Conservation (phyloP, 108 stramenopile genomes). For the Cyclotella baltica region DNA sequence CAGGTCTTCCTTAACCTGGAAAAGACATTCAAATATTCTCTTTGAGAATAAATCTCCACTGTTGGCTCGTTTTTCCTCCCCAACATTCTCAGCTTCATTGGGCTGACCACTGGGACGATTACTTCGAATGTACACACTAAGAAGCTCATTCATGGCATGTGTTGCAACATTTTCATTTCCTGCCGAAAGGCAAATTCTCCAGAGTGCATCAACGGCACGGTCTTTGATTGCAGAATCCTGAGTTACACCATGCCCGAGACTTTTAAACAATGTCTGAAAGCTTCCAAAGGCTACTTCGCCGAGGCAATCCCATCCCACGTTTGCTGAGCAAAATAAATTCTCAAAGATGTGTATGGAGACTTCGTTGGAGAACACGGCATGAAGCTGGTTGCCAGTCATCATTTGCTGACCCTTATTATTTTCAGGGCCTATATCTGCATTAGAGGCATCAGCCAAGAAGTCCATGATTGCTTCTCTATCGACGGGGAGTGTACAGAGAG, state of each 20-base stretch:
- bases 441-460: slow-evolving; percentile 79
- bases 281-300: slow-evolving; percentile 73
- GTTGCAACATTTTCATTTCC: slow-evolving; percentile 76
- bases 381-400: slow-evolving; percentile 37
- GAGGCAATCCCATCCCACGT: slow-evolving; percentile 63
- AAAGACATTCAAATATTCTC: slow-evolving; percentile 73
- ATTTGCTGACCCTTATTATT: slow-evolving; percentile 18
- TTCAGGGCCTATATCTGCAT: slow-evolving; percentile 37
- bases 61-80: not conserved
- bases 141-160: slow-evolving; percentile 85
- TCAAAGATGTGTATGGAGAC: slow-evolving; percentile 68
- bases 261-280: slow-evolving; percentile 72
- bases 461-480: slow-evolving; percentile 85
- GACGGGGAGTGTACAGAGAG: slow-evolving; percentile 61
- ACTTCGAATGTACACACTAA: slow-evolving; percentile 63
- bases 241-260: slow-evolving; percentile 28
- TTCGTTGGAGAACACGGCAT: slow-evolving; percentile 73
- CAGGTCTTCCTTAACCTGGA: slow-evolving; percentile 70
- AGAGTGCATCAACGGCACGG: slow-evolving; percentile 78
- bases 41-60: slow-evolving; percentile 47
- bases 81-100: slow-evolving; percentile 20
- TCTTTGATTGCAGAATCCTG: slow-evolving; percentile 32
- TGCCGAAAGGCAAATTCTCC: slow-evolving; percentile 82
- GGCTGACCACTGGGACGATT: not conserved
- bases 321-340: slow-evolving; percentile 77